Evolutionary conservation across 371 early-diverging fungal species (phyloP).

Genomic region (Apophysomyces variabilis): DNA sequence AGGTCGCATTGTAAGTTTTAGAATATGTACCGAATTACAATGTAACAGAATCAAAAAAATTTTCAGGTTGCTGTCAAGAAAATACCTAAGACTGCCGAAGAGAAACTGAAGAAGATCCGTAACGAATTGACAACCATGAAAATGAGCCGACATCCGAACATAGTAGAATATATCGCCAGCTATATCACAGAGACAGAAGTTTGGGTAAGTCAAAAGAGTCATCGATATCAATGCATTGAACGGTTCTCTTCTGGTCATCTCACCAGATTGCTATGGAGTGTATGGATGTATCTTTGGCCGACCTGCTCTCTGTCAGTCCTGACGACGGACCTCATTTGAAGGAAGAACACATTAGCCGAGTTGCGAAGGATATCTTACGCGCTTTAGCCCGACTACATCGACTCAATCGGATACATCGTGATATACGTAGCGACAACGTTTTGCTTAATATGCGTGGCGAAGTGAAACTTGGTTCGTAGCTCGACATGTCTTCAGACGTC

Average conservation of each 20-base stretch:
- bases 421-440: constrained; percentile 88
- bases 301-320: constrained; percentile 67
- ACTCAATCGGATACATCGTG: constrained; percentile 92
- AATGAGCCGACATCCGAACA: constrained; percentile 69
- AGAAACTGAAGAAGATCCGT: constrained; percentile 69
- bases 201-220: constrained; percentile 39
- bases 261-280: constrained; percentile 76
- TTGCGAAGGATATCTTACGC: constrained; percentile 79
- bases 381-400: constrained; percentile 93
- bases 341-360: constrained; percentile 68
- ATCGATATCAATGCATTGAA: no score
- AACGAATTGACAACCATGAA: constrained; percentile 77
- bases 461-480: constrained; percentile 66
- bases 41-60: background rate
- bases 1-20: constrained; percentile 36
- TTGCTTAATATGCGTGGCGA: constrained; percentile 72
- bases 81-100: constrained; percentile 62
- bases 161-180: constrained; percentile 74
- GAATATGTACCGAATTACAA: background rate
- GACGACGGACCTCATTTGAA: constrained; percentile 38
- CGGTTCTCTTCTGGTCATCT: background rate
- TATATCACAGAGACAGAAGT: constrained; percentile 64
- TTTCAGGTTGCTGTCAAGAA: constrained; percentile 74
- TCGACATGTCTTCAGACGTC: constrained; percentile 54
- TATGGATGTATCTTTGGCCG: constrained; percentile 82